phyloP scores from a whole-genome alignment of 306 rosid genomes.

The Sesbania bispinosa region DNA sequence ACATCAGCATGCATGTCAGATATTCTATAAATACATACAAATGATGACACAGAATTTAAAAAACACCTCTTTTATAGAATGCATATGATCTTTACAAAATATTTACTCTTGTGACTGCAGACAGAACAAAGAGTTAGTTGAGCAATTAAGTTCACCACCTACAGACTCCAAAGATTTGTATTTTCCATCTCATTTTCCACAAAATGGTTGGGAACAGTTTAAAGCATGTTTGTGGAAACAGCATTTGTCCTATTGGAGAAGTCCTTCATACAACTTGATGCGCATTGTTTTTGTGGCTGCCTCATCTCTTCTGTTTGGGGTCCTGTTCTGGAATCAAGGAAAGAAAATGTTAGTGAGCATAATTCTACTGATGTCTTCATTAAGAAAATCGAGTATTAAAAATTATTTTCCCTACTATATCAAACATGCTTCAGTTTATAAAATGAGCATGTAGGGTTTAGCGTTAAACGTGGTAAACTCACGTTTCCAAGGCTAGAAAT shows the following conservation, averaged over 20 bases:
- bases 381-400: background rate
- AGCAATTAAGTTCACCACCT: conserved; percentile 50
- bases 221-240: conserved; percentile 73
- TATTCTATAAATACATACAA: too few species aligned
- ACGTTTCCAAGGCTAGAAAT: too few species aligned
- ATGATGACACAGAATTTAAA: background rate
- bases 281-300: conserved; percentile 37
- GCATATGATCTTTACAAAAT: background rate
- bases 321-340: conserved; percentile 61
- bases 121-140: conserved; percentile 46
- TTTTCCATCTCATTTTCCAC: conserved; percentile 52
- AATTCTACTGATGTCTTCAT: background rate
- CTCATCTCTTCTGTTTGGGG: conserved; percentile 50
- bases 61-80: background rate
- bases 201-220: conserved; percentile 55
- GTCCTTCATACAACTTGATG: conserved; percentile 57
- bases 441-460: too few species aligned
- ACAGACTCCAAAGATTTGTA: conserved; percentile 47
- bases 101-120: conserved; percentile 36
- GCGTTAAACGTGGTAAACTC: too few species aligned
- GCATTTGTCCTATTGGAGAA: conserved; percentile 71
- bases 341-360: conserved; percentile 37
- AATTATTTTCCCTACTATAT: background rate
- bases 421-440: background rate
- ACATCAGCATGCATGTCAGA: too few species aligned